Evolutionary conservation across 73 alveolate species (phyloP), one percentile per base, ranked within the genome.

Genomic region (Paramecium primaurelia): DNA sequence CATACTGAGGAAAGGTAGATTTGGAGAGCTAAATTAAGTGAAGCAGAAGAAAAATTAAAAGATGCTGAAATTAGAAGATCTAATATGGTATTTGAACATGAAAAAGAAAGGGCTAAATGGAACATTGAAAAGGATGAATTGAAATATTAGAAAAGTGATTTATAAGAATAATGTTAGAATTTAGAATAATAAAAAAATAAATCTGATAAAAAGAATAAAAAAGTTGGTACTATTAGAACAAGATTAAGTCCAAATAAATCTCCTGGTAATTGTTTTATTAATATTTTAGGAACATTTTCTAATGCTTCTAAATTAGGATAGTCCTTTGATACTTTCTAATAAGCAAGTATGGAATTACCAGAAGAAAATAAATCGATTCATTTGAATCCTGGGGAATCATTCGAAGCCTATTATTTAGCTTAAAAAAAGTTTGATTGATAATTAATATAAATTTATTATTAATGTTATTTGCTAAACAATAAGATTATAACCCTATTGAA

Each of bases 81-180:
- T 28, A 94, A 75, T 16, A 58, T 96, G 86, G 69, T 96, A 69
- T 92, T 96, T 59, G 99, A 97, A 88, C 96, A 92, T 69, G 99
- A 98, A 89, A 98, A 97, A 86, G 99, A 98, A 83, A 95, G 97
- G 86, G 99, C 99, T 26, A 97, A 97, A 86, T 97, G 99, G 99
- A 95, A 95, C 45, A 89, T 93, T 22, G 99, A 98, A 86, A 97
- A 97, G 92, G 98, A 97, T 87, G 92, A 95, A 77, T 84, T 98
- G 25, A 42, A 59, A 28, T 64, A 94, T 40, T 87, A 95, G 91
- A 97, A 97, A 93, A 89, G 93, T 38, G 99, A 98, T 32, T 85
- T 97, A 38, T 95, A 88, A 75, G 99, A 97, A 54, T 86, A 92
- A 59, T 77, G 88, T 58, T 37, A 68, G 22, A 75, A 94, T 58